Conservation (phyloP, 352 stramenopile genomes). For the Globisporangium cystogenes region DNA sequence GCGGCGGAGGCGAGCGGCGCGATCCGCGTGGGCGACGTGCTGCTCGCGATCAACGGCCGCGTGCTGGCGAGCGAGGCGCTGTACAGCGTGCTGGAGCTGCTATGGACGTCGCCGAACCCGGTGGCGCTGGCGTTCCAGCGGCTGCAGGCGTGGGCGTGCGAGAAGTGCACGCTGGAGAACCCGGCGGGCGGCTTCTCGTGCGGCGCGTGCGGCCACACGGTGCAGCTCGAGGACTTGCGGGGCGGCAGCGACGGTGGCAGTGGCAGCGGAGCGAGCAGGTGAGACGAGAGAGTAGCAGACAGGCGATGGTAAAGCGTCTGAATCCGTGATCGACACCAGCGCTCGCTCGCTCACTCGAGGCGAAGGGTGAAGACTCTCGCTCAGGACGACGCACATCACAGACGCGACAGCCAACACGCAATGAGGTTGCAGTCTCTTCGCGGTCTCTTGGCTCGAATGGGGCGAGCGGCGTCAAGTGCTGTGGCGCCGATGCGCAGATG, state of each 20-base stretch:
- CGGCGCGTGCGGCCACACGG: slow-evolving; percentile 42
- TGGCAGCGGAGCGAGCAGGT: background rate
- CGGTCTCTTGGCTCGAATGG: no score
- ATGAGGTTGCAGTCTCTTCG: no score
- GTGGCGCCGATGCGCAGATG: no score
- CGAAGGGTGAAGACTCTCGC: no score
- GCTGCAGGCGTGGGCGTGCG: slow-evolving; percentile 55
- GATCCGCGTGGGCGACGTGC: slow-evolving; percentile 52
- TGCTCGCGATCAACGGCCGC: slow-evolving; percentile 58
- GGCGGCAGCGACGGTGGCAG: background rate
- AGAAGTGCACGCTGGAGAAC: slow-evolving; percentile 74
- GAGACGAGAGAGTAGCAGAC: background rate
- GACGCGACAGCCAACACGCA: no score
- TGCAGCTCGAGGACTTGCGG: slow-evolving; percentile 7
- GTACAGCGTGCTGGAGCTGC: slow-evolving; percentile 59
- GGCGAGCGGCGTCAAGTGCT: no score
- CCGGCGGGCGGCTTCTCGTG: slow-evolving; percentile 25
- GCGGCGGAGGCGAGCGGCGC: slow-evolving; percentile 59
- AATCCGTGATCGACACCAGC: no score
- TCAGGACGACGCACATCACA: no score
- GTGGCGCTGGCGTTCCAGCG: slow-evolving; percentile 66
- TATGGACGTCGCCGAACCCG: slow-evolving; percentile 62
- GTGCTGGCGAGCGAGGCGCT: slow-evolving; percentile 35
- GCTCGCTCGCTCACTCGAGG: no score
- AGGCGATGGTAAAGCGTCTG: no score